A percentile compares a stretch with the other conserved stretches of the same genome.
Conservation (phyloP, 2,329 filamentous ascomycete species). For the Metarhizium album region DNA sequence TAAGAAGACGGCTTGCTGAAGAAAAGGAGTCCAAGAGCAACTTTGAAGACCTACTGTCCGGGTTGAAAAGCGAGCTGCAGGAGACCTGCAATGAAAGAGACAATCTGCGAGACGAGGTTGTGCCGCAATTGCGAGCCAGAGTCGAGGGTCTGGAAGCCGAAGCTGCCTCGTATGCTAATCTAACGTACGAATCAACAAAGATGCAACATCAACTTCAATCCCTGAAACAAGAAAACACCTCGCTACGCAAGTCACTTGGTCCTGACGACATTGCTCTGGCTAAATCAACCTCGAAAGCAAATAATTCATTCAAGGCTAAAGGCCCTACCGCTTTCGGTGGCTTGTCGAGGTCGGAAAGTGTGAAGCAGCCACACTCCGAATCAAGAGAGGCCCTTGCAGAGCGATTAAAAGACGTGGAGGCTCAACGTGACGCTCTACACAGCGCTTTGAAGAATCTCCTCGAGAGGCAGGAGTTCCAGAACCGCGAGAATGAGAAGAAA, state of each 20-base stretch:
- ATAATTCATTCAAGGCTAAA: slow-evolving; percentile 33
- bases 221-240: slow-evolving; percentile 57
- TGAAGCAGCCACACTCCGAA: slow-evolving; percentile 40
- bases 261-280: slow-evolving; percentile 29
- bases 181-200: slow-evolving; percentile 70
- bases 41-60: slow-evolving; percentile 82
- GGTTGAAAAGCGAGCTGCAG: slow-evolving; percentile 72
- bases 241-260: slow-evolving; percentile 32
- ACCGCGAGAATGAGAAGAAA: slow-evolving; percentile 71
- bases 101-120: slow-evolving; percentile 78
- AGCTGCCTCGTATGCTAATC: slow-evolving; percentile 58
- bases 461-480: slow-evolving; percentile 75
- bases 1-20: slow-evolving; percentile 69
- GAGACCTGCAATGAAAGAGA: slow-evolving; percentile 81
- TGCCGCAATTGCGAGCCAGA: slow-evolving; percentile 65
- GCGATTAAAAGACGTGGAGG: slow-evolving; percentile 81
- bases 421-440: slow-evolving; percentile 87
- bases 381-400: slow-evolving; percentile 63
- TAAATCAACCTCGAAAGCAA: slow-evolving; percentile 57
- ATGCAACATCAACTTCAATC: slow-evolving; percentile 77
- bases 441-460: slow-evolving; percentile 75
- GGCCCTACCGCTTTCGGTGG: slow-evolving; percentile 25
- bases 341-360: slow-evolving; percentile 50
- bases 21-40: slow-evolving; percentile 84
- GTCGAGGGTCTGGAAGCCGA: slow-evolving; percentile 71